Percentiles rank a stretch among this genome's conserved stretches.
Conservation (phyloP, 257 asterid species). For the Datura wrightii region DNA sequence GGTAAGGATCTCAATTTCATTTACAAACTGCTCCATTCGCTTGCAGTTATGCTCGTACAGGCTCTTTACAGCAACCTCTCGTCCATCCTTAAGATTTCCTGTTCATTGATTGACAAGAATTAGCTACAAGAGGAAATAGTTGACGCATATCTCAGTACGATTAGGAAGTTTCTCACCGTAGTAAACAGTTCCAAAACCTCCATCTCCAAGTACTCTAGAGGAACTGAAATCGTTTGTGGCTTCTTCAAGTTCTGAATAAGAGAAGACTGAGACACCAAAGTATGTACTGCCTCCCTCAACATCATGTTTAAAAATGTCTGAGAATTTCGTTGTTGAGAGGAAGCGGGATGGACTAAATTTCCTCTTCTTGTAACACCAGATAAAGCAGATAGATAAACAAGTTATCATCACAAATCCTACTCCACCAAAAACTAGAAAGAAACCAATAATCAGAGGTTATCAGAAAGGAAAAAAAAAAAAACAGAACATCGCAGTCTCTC, state of each 20-base stretch:
- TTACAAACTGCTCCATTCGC: constrained; percentile 26
- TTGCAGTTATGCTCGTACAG: constrained; percentile 9
- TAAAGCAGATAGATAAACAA: neutral
- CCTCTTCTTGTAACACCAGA: constrained; percentile 6
- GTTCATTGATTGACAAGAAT: neutral
- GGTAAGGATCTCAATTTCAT: constrained; percentile 35
- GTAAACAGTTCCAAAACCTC: constrained; percentile 34
- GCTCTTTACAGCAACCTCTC: constrained; percentile 33
- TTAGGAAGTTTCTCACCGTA: neutral
- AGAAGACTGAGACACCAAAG: constrained; percentile 3
- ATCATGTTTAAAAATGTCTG: neutral
- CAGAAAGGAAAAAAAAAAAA: neutral
- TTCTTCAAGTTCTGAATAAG: constrained; percentile 27
- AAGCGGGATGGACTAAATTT: neutral
- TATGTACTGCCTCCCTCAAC: neutral
- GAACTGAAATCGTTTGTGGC: constrained; percentile 14
- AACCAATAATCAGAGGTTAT: neutral
- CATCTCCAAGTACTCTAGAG: constrained; percentile 28
- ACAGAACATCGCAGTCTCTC: neutral
- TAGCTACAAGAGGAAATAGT: neutral
- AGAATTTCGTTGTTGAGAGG: neutral
- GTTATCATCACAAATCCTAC: neutral
- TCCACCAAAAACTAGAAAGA: constrained; percentile 14
- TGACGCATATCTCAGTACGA: neutral
- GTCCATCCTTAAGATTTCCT: constrained; percentile 30